These are phyloP conservation scores for Alloteropsis semialata DNA, from an alignment of 176 grass and related monocot species.

Conservation along the genomic window DNA sequence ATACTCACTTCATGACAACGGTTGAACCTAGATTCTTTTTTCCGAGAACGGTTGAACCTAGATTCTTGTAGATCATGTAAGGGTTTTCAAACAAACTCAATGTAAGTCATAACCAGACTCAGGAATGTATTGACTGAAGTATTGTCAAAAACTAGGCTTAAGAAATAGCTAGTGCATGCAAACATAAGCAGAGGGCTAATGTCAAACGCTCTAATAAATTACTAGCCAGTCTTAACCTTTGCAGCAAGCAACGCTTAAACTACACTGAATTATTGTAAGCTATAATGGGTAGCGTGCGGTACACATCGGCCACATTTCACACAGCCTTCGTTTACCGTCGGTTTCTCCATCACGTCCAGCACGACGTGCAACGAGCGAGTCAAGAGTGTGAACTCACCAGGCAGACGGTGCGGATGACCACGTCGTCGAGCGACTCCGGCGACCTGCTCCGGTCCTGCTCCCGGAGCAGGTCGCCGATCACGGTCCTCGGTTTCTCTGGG, in stretches of 20 bases:
- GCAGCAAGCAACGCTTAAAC: too few relatives aligned
- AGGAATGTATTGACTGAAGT: too few relatives aligned
- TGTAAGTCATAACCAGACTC: too few relatives aligned
- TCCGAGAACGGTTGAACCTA: too few relatives aligned
- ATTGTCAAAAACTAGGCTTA: not conserved
- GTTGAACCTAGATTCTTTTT: too few relatives aligned
- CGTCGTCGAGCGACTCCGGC: constrained; percentile 54
- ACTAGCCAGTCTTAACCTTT: too few relatives aligned
- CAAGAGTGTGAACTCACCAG: constrained; percentile 40
- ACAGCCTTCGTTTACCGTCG: too few relatives aligned
- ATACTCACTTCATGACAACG: too few relatives aligned
- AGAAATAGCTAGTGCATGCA: not conserved
- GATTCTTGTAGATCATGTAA: too few relatives aligned
- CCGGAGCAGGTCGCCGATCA: constrained; percentile 52
- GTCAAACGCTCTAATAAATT: not conserved
- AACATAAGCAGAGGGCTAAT: not conserved
- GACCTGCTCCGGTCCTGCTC: constrained; percentile 44
- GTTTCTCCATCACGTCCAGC: not conserved
- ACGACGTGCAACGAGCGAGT: not conserved
- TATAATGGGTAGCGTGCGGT: not conserved
- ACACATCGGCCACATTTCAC: not conserved
- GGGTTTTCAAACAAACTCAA: too few relatives aligned
- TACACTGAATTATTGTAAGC: not conserved
- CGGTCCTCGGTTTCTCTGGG: constrained; percentile 13
- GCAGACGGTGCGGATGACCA: constrained; percentile 49